Base-by-base conservation (phyloP, 2,329 filamentous ascomycete genomes). In the Sporothrix inflata region DNA sequence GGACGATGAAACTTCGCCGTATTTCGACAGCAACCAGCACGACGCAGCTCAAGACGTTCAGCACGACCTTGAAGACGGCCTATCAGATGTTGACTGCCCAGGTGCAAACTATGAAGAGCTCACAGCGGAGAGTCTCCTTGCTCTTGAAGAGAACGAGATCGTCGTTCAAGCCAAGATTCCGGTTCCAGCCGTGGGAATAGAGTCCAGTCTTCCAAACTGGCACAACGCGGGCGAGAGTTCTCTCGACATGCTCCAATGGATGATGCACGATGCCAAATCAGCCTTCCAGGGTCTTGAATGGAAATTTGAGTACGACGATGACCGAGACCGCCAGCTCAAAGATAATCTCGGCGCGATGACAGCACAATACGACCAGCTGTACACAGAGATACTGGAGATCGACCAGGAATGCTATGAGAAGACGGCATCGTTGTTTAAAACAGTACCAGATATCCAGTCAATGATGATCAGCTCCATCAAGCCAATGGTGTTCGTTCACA, bases 121-220 rank as follows among this genome's bases (percentile, higher is more conserved):
- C 6, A 65, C 67, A 1, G 30, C 8, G 1, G 71, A 73, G 2
- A 14, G 8, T 2, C 49, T 75, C 0, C 24, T 73, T 2, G n/a
- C 6, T 2, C 1, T 72, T 6, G 70, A 70, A 19, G 70, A 70
- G 8, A 63, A 65, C 38, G 51, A 68, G 0, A 8, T 42, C n/a
- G 45, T 45, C 7, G 45, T 38, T 0, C 74, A 72, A n/a, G 73
- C 72, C 3, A 73, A 69, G 8, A 19, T 76, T 2, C 55, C 70
- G 1, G 42, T 74, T 4, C 71, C 73, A 0, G 16, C 12, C 1
- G 38, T 66, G 6, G 38, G 67, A 0, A 16, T 47, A 0, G 40
- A 65, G 7, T 19, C 65, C 0, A 47, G 8, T 4, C 27, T 45
- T 7, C 63, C 65, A 4, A 21, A 1, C 1, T 72, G 71, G 72